phyloP scores from a whole-genome alignment of 305 asterid genomes.

The Fraxinus latifolia region DNA sequence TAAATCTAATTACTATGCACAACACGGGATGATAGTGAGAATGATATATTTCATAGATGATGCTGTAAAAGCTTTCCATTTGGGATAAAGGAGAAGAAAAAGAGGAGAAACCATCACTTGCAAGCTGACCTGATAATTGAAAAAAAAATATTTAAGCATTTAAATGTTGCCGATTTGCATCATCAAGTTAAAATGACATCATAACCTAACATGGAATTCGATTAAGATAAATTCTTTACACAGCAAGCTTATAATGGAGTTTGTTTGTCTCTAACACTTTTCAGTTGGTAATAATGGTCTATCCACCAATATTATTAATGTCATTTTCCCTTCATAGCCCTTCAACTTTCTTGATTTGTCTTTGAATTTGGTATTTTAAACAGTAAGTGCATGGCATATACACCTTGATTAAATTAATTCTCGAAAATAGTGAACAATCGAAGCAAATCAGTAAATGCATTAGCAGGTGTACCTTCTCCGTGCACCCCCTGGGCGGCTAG shows the following conservation, averaged over 20 bases:
- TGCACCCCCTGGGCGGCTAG: slow-evolving; percentile 78
- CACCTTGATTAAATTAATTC: slow-evolving; percentile 1
- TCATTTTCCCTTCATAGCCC: not conserved
- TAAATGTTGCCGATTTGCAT: not conserved
- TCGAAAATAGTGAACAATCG: not conserved
- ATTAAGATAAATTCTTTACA: not conserved
- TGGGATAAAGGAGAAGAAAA: not conserved
- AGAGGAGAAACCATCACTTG: not conserved
- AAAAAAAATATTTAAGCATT: not conserved
- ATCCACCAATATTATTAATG: not conserved
- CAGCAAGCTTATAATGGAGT: not conserved
- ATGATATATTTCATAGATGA: not conserved
- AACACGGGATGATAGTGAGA: not conserved
- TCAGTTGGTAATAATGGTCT: not conserved
- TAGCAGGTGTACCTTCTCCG: slow-evolving; percentile 53
- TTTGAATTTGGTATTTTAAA: not conserved
- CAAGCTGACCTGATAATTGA: not conserved
- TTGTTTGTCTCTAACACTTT: not conserved
- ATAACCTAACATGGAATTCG: not conserved
- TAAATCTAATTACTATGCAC: not conserved
- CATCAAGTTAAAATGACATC: not conserved
- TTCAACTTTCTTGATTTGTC: not conserved
- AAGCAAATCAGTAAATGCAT: slow-evolving; percentile 9
- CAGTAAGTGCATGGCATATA: not conserved
- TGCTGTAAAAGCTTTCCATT: not conserved